phyloP scores from a whole-genome alignment of 2,329 filamentous ascomycete genomes.

The Verticillium nonalfalfae region DNA sequence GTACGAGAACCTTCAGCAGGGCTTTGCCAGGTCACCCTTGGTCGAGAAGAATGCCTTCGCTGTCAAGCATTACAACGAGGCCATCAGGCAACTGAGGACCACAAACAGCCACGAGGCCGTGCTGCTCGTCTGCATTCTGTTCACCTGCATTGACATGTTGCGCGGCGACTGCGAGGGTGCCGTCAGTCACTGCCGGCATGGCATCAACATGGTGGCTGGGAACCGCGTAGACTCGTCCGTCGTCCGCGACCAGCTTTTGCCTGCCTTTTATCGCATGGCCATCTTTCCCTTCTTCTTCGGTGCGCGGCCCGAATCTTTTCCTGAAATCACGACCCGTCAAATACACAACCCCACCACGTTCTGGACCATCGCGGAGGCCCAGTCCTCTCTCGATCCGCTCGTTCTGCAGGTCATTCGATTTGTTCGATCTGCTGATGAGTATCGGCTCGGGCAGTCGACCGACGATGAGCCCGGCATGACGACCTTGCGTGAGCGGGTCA shows the following conservation, averaged over 20 bases:
- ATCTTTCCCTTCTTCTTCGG: slow-evolving; percentile 32
- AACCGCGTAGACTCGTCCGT: slow-evolving; percentile 13
- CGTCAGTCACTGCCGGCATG: slow-evolving; percentile 29
- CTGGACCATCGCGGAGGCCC: slow-evolving; percentile 16
- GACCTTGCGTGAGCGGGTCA: slow-evolving; percentile 15
- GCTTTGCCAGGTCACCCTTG: not conserved
- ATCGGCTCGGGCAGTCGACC: slow-evolving; percentile 14
- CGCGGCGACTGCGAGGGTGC: slow-evolving; percentile 27
- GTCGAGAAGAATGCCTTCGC: slow-evolving; percentile 21
- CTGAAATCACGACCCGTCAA: slow-evolving; percentile 6
- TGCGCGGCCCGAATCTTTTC: slow-evolving; percentile 14
- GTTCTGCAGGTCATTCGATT: slow-evolving; percentile 20
- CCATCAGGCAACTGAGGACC: slow-evolving; percentile 24
- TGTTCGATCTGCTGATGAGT: slow-evolving; percentile 19
- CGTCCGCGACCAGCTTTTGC: slow-evolving; percentile 21
- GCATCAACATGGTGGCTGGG: slow-evolving; percentile 25
- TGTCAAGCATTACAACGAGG: slow-evolving; percentile 32
- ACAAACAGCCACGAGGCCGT: slow-evolving; percentile 23
- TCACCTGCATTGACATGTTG: slow-evolving; percentile 36
- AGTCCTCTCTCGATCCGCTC: slow-evolving; percentile 20
- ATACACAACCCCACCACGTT: slow-evolving; percentile 2
- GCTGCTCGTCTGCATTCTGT: slow-evolving; percentile 32
- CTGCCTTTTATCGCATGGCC: slow-evolving; percentile 29
- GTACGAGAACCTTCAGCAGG: slow-evolving; percentile 22
- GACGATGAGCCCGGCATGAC: slow-evolving; percentile 5